Percentiles rank a stretch among this genome's conserved stretches.
Evolutionary conservation across 495 filamentous ascomycete genomes (phyloP).

Genomic region (Acidiella bohemica): DNA sequence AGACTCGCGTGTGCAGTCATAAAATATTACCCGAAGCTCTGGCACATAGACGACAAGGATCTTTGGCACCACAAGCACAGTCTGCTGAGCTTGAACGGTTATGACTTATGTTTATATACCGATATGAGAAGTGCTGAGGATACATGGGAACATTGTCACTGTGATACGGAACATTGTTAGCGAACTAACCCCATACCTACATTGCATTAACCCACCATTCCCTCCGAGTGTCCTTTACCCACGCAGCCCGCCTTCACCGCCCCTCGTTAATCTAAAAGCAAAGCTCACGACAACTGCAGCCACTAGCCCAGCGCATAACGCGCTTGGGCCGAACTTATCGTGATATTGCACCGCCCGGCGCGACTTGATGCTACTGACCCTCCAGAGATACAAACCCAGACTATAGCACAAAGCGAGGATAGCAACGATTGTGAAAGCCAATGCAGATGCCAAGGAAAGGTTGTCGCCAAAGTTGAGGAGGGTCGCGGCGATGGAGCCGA

Average conservation of each 20-base stretch:
- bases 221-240: background rate
- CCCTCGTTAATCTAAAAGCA: slow-evolving; percentile 39
- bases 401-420: slow-evolving; percentile 62
- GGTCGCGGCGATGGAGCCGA: slow-evolving; percentile 80
- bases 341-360: slow-evolving; percentile 77
- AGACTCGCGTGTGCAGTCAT: no score
- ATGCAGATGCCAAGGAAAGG: slow-evolving; percentile 42
- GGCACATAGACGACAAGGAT: no score
- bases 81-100: no score
- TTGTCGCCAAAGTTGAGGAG: slow-evolving; percentile 74
- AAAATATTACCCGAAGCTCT: no score
- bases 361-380: slow-evolving; percentile 67
- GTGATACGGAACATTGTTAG: no score
- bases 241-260: slow-evolving; percentile 25
- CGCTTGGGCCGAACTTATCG: slow-evolving; percentile 70
- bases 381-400: slow-evolving; percentile 71
- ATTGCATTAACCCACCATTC: background rate
- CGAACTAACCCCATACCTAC: background rate
- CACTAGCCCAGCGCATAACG: slow-evolving; percentile 63
- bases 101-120: no score
- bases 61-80: no score
- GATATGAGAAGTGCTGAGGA: background rate
- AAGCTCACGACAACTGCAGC: slow-evolving; percentile 66
- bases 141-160: background rate
- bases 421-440: slow-evolving; percentile 74